Evolutionary conservation across 2,329 filamentous ascomycete genomes (phyloP).

Genomic region (Penicillium rolfsii): DNA sequence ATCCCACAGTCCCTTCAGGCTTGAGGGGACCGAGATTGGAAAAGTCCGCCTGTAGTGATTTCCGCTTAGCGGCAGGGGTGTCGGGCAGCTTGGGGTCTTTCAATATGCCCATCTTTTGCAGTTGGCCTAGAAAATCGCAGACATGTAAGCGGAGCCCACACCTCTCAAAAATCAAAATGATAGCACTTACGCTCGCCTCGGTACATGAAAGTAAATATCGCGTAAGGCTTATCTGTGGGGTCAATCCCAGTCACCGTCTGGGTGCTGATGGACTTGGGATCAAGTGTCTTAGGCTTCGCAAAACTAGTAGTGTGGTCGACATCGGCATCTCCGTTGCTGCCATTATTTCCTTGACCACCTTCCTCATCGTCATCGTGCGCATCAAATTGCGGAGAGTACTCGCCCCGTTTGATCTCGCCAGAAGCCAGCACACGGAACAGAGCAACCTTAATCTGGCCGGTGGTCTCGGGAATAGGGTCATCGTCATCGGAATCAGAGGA

Average conservation of each 20-base stretch:
- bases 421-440: slow-evolving; percentile 94
- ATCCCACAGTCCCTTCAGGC: slow-evolving; percentile 83
- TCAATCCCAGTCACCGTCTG: slow-evolving; percentile 99
- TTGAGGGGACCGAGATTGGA: slow-evolving; percentile 82
- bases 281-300: slow-evolving; percentile 91
- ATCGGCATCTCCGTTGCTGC: slow-evolving; percentile 71
- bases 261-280: slow-evolving; percentile 96
- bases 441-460: slow-evolving; percentile 97
- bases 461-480: slow-evolving; percentile 83
- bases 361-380: slow-evolving; percentile 93
- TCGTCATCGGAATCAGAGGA: slow-evolving; percentile 74
- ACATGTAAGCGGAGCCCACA: slow-evolving; percentile 2
- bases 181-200: slow-evolving; percentile 80
- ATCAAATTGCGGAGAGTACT: slow-evolving; percentile 97
- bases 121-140: slow-evolving; percentile 66
- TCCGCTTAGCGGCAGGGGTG: slow-evolving; percentile 70
- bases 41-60: slow-evolving; percentile 83
- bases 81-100: slow-evolving; percentile 65
- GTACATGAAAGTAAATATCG: slow-evolving; percentile 97
- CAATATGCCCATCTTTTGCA: slow-evolving; percentile 94
- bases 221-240: slow-evolving; percentile 92
- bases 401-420: slow-evolving; percentile 95
- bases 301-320: slow-evolving; percentile 98
- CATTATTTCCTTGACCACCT: slow-evolving; percentile 57
- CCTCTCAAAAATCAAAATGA: background rate